A percentile compares a stretch with the other conserved stretches of the same genome.
phyloP scores from a whole-genome alignment of 495 filamentous ascomycete genomes.

The Annulohypoxylon bovei region DNA sequence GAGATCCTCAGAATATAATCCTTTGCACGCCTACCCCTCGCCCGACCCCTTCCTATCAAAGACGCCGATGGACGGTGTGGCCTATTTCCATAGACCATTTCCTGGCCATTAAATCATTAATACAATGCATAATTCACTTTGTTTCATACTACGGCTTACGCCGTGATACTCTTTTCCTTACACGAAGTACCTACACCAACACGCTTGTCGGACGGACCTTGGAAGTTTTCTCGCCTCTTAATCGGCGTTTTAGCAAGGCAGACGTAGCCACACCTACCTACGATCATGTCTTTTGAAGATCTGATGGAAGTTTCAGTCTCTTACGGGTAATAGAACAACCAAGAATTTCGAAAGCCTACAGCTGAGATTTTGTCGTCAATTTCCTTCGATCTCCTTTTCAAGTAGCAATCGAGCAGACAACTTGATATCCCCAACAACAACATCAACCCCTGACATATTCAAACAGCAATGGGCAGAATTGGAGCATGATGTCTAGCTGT shows the following conservation, averaged over 20 bases:
- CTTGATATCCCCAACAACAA: not conserved
- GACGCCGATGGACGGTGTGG: constrained; percentile 49
- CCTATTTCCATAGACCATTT: constrained; percentile 41
- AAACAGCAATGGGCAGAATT: constrained; percentile 4
- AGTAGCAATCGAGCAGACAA: not conserved
- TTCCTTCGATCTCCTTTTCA: constrained; percentile 27
- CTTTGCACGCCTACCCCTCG: constrained; percentile 15
- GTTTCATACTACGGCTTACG: constrained; percentile 9
- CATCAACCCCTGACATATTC: not conserved
- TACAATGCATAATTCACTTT: constrained; percentile 8
- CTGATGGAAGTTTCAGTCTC: not conserved
- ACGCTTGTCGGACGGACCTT: not conserved
- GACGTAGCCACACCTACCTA: not conserved
- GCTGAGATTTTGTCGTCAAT: constrained; percentile 9
- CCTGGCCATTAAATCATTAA: constrained; percentile 44
- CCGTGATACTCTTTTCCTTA: constrained; percentile 6
- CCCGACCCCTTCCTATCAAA: constrained; percentile 23
- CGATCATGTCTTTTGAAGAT: not conserved
- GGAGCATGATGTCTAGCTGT: not conserved
- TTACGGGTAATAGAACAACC: not conserved
- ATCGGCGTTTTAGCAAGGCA: constrained; percentile 4
- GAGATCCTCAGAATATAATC: constrained; percentile 39
- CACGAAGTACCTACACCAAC: not conserved
- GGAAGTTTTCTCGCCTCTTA: not conserved
- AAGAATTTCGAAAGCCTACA: not conserved